Percentiles rank a stretch among this genome's conserved stretches.
phyloP scores from a whole-genome alignment of 2,329 filamentous ascomycete genomes.

The Diaporthe humulicola region DNA sequence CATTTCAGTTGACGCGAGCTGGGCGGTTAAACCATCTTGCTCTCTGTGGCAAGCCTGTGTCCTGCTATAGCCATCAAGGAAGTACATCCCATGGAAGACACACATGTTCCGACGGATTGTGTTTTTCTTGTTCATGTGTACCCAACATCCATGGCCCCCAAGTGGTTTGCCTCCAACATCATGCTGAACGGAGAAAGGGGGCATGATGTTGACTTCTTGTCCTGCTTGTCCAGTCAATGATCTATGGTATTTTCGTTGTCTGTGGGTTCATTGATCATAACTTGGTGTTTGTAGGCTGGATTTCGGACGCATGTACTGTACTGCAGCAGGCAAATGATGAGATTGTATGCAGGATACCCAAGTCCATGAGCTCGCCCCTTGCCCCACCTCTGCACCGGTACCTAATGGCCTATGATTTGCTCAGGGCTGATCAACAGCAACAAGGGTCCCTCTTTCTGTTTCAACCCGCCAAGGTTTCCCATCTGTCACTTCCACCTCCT shows the following conservation, averaged over 20 bases:
- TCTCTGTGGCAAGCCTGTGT: background rate
- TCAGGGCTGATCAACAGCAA: background rate
- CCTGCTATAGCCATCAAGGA: background rate
- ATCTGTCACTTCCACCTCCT: conserved; percentile 30
- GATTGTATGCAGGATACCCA: too few species aligned
- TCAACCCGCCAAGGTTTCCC: background rate
- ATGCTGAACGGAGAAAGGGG: background rate
- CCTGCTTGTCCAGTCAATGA: background rate
- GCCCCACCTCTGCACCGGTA: background rate
- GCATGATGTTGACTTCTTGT: background rate
- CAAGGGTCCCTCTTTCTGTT: conserved; percentile 37
- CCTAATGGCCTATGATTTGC: background rate
- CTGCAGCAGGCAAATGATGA: too few species aligned
- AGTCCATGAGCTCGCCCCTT: background rate
- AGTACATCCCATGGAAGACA: background rate
- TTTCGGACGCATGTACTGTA: too few species aligned
- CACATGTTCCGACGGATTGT: background rate
- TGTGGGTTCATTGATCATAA: background rate
- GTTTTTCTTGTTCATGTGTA: background rate
- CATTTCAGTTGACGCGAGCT: too few species aligned
- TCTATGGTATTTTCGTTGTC: background rate
- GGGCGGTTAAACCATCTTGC: background rate
- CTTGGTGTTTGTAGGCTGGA: background rate
- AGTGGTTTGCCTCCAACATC: background rate
- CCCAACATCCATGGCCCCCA: background rate